Evolutionary conservation across 345 rosid species (phyloP).

Genomic region (Gossypium turneri): DNA sequence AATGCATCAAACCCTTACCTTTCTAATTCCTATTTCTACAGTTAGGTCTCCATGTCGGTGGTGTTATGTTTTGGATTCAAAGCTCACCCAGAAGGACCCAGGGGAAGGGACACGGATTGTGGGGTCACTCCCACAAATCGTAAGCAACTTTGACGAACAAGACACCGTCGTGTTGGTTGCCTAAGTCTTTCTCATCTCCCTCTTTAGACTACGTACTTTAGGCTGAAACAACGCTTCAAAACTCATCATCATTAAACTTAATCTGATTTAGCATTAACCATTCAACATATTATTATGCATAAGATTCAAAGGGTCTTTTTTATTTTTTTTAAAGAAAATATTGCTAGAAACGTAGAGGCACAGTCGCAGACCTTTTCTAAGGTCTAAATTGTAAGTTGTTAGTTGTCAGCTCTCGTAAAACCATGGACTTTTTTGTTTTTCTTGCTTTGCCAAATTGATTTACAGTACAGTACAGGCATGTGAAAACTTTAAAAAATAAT

Average conservation of each 20-base stretch:
- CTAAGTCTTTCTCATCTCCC: too few relatives aligned
- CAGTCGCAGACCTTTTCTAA: not conserved
- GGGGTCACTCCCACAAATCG: constrained; percentile 30
- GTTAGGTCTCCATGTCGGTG: not conserved
- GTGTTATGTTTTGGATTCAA: not conserved
- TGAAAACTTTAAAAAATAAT: not conserved
- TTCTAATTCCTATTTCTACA: not conserved
- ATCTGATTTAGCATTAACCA: too few relatives aligned
- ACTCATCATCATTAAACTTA: too few relatives aligned
- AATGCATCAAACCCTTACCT: constrained; percentile 16
- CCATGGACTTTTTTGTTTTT: not conserved
- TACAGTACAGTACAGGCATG: not conserved
- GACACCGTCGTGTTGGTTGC: not conserved
- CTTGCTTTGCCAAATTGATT: not conserved
- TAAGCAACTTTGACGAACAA: constrained; percentile 18
- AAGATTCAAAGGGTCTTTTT: not conserved
- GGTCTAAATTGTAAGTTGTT: not conserved
- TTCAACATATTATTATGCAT: not conserved
- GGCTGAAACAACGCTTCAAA: not conserved
- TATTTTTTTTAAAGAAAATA: not conserved
- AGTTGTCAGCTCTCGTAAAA: not conserved
- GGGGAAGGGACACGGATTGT: constrained; percentile 37
- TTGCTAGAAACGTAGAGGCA: not conserved
- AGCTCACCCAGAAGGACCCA: not conserved
- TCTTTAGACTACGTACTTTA: too few relatives aligned